Percentiles rank a stretch among this genome's conserved stretches.
Conservation (phyloP, 2,329 filamentous ascomycete species). For the Fusarium coffeatum region DNA sequence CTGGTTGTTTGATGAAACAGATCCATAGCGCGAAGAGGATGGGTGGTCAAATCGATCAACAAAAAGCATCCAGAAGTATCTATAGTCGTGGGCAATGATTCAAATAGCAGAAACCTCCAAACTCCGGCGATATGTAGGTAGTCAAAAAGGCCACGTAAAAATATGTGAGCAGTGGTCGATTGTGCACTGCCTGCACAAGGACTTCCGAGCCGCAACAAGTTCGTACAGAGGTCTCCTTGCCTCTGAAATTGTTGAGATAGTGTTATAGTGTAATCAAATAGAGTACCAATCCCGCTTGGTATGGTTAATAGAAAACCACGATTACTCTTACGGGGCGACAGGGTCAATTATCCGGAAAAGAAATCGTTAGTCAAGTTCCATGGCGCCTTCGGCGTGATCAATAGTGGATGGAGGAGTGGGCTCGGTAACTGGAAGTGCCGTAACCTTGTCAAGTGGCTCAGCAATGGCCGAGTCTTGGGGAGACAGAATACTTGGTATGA, state of each 20-base stretch:
- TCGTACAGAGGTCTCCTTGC: conserved; percentile 30
- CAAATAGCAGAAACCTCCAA: conserved; percentile 40
- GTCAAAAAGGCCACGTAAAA: conserved; percentile 26
- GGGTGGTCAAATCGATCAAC: conserved; percentile 5
- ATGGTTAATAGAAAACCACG: conserved; percentile 15
- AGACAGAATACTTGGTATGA: conserved; percentile 44
- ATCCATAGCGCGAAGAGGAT: not conserved
- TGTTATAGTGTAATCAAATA: conserved; percentile 37
- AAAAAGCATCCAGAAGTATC: conserved; percentile 42
- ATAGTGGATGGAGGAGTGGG: conserved; percentile 56
- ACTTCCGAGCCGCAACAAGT: conserved; percentile 15
- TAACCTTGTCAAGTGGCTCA: conserved; percentile 48
- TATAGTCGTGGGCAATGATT: conserved; percentile 43
- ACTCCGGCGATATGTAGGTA: conserved; percentile 41
- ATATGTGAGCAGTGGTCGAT: conserved; percentile 1
- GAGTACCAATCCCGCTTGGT: conserved; percentile 28
- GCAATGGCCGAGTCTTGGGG: conserved; percentile 47
- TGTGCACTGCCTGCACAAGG: not conserved
- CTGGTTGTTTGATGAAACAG: not conserved
- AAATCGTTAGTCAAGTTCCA: conserved; percentile 54
- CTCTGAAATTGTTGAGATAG: conserved; percentile 27
- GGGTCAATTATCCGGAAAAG: not conserved
- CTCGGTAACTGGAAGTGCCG: conserved; percentile 50
- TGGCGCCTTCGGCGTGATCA: conserved; percentile 53
- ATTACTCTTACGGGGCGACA: conserved; percentile 14